Base-by-base conservation (phyloP, 2,329 filamentous ascomycete genomes). In the Penicillium polonicum region DNA sequence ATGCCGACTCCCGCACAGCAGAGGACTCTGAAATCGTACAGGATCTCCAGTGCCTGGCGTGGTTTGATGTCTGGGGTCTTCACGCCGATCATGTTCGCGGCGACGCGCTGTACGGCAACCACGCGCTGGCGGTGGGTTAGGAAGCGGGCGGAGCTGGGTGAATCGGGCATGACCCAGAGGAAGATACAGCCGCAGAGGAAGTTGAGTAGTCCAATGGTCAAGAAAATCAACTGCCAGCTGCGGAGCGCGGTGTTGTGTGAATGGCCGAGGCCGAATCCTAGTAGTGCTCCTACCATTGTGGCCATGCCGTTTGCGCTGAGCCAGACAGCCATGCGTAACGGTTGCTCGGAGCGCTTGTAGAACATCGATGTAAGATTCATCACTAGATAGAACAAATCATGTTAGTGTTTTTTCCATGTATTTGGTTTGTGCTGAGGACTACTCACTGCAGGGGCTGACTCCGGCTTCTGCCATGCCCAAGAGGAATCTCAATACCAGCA, bases 401-500 rank as follows among this genome's bases (percentile, higher is more conserved):
- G 13, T 45, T 23, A 33, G 46, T 65, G 39, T 21, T 15, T 23
- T 38, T 17, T 23, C 23, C 8, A 5, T 25, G 3, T n/a, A 3
- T 43, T 9, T 21, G 3, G 13, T 6, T 23, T 23, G 19, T 19
- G 9, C 1, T 23, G 7, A 4, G 13, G 39, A 5, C 1, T 13
- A 54, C 67, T 61, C 59, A 70, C 68, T 70, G 52, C 68, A 70
- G 29, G 70, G 68, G 29, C 68, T 71, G 5, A 73, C 66, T n/a
- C 72, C 66, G n/a, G 70, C 73, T 61, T 75, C 74, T 10, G 71
- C 69, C 48, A 80, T 71, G 25, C 79, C 79, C 67, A 81, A 73
- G 2, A 80, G 70, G 44, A 82, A 76, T 23, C 80, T 75, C 49
- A 81, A 70, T 0, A 78, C 74, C 2, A 82, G 66, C 6, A 82